Conservation (phyloP, 2,329 filamentous ascomycete genomes). For the Metarhizium album region DNA sequence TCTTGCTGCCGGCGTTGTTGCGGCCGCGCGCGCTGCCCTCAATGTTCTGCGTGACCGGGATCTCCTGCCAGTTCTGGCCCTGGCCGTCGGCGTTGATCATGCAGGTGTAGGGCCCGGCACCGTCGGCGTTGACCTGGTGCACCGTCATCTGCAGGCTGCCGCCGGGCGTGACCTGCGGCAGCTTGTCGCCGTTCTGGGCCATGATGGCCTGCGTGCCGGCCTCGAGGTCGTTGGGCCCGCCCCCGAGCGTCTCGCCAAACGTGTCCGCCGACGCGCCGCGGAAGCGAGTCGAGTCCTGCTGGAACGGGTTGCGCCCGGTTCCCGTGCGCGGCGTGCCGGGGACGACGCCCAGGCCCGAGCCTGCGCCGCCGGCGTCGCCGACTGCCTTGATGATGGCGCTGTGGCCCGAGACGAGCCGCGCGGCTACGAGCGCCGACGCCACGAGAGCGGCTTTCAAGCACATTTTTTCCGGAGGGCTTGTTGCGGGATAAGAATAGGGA, state of each 20-base stretch:
- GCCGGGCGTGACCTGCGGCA: constrained; percentile 49
- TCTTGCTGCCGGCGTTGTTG: constrained; percentile 29
- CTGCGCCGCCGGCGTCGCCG: constrained; percentile 46
- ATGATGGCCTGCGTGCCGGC: constrained; percentile 47
- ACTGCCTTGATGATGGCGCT: constrained; percentile 47
- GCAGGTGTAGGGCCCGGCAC: constrained; percentile 54
- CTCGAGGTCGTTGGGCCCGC: constrained; percentile 45
- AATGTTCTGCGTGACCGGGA: constrained; percentile 37
- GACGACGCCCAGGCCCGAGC: constrained; percentile 41
- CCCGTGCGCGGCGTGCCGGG: constrained; percentile 49
- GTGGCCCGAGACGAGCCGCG: constrained; percentile 49
- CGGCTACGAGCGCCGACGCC: constrained; percentile 40
- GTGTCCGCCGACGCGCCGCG: constrained; percentile 37
- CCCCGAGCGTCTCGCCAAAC: constrained; percentile 47
- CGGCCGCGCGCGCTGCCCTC: constrained; percentile 22
- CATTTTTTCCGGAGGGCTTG: constrained; percentile 13
- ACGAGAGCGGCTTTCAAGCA: constrained; percentile 22
- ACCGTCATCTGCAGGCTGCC: constrained; percentile 50
- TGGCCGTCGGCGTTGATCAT: constrained; percentile 53
- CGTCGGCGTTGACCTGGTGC: constrained; percentile 58
- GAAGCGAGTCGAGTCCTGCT: constrained; percentile 55
- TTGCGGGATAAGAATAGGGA: background rate
- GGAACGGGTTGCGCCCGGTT: constrained; percentile 48
- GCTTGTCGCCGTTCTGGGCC: constrained; percentile 40
- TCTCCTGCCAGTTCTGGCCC: constrained; percentile 38